Base-by-base conservation (phyloP, 768 basidiomycete genomes). In the Artomyces pyxidatus region DNA sequence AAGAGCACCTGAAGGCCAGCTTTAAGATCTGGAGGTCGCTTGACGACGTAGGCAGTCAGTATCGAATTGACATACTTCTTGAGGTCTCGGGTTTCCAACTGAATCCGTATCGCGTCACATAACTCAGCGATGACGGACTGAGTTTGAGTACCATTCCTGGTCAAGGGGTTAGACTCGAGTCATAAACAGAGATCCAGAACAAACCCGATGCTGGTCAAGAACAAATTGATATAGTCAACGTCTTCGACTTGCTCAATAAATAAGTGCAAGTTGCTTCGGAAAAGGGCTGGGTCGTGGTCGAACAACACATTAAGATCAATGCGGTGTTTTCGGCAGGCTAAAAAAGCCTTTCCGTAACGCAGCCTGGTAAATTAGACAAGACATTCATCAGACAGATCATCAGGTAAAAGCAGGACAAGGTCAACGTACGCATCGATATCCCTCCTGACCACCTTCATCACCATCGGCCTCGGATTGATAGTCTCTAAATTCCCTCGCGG, bases 401-500 rank as follows among this genome's bases (percentile, higher is more conserved):
- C 21, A 17, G 12, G 3, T 37, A 6, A 19, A 30, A 14, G 39
- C 40, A 19, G 1, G 23, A 30, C 26, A 35, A 7, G 8, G 55
- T 49, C 29, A 29, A 75, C 82, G 58, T 58, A 91, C 93, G 65
- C 69, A 30, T 85, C 74, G 6, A 97, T 69, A 60, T 94, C 87
- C 45, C 77, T 71, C 44, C 78, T 76, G 1, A 98, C 83, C 5
- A 90, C 83, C 48, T 83, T 77, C 72, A 96, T 80, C 16, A 97
- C 93, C 58, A 99, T 66, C 11, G 94, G 88, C 37, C 96, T 73
- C 3, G 96, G 96, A 58, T 86, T 90, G 46, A 99, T 83, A 1
- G 92, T 97, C 69, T 99, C 96, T 52, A 99, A 61, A 65, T 98
- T 98, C 1, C 96, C 96, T 55, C 96, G 71, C 0, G 95, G 96